Evolutionary conservation across 306 rosid genomes (phyloP).

Genomic region (Herpetospermum pedunculosum): DNA sequence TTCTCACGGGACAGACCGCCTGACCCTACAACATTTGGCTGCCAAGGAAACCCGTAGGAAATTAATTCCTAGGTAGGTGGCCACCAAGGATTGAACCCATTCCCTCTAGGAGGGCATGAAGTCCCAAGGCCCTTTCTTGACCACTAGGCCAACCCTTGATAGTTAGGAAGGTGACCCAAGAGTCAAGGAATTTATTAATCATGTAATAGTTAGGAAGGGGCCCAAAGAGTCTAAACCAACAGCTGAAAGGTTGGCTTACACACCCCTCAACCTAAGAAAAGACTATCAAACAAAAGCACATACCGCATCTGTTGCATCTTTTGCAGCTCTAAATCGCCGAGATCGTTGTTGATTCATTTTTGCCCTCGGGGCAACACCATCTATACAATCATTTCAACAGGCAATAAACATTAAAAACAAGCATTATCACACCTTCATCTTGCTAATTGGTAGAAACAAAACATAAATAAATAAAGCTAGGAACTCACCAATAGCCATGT

Average conservation of each 20-base stretch:
- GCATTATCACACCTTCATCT: background rate
- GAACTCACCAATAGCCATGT: conserved; percentile 89
- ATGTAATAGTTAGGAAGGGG: background rate
- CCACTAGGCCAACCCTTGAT: too few relatives aligned
- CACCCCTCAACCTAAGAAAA: background rate
- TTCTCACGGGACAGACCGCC: too few relatives aligned
- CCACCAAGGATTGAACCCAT: too few relatives aligned
- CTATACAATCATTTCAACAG: conserved; percentile 25
- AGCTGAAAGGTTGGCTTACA: background rate
- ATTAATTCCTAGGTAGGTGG: too few relatives aligned
- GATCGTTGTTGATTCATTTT: conserved; percentile 97
- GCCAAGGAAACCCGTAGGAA: too few relatives aligned
- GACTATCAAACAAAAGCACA: conserved; percentile 24
- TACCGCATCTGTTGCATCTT: conserved; percentile 91
- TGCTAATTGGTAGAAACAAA: background rate
- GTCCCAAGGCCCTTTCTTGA: too few relatives aligned
- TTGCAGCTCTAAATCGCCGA: conserved; percentile 89
- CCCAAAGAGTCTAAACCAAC: background rate
- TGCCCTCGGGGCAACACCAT: conserved; percentile 99
- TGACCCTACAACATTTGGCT: too few relatives aligned
- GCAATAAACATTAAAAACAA: conserved; percentile 14
- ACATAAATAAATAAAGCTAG: background rate
- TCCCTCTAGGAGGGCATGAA: too few relatives aligned
- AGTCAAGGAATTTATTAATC: background rate
- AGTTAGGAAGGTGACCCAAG: too few relatives aligned